Evolutionary conservation across 1,284 basidiomycete genomes (phyloP).

Genomic region (Tetrapyrgos nigripes): DNA sequence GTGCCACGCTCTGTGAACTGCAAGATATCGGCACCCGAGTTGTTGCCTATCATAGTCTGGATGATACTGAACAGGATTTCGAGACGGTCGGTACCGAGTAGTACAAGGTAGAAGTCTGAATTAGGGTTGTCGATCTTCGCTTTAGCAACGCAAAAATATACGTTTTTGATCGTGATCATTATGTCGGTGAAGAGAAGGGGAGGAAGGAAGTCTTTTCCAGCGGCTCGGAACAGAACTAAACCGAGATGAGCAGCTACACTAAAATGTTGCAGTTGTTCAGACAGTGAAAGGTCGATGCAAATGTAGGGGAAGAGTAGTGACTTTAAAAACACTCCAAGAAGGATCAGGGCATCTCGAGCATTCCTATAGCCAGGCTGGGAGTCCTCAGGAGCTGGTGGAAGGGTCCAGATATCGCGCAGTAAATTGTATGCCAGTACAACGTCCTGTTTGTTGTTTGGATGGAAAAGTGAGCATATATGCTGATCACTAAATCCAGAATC

Average conservation of each 20-base stretch:
- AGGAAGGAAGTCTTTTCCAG: constrained; percentile 32
- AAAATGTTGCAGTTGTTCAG: constrained; percentile 41
- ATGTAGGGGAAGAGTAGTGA: too few relatives aligned
- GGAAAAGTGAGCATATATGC: constrained; percentile 29
- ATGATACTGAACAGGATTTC: constrained; percentile 46
- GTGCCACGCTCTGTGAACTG: constrained; percentile 34
- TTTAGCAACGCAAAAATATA: constrained; percentile 44
- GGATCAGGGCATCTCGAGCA: constrained; percentile 26
- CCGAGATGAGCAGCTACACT: constrained; percentile 39
- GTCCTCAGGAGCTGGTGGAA: constrained; percentile 21
- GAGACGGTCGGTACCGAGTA: constrained; percentile 44
- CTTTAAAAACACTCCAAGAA: constrained; percentile 28
- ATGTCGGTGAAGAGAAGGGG: constrained; percentile 39
- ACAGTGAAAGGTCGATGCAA: constrained; percentile 36
- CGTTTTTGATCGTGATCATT: constrained; percentile 48
- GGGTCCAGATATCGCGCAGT: constrained; percentile 31
- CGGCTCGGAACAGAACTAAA: constrained; percentile 28
- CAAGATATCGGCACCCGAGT: constrained; percentile 37
- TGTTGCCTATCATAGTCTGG: constrained; percentile 40
- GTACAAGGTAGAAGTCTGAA: constrained; percentile 38
- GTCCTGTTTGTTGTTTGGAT: constrained; percentile 41
- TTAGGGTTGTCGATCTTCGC: constrained; percentile 38
- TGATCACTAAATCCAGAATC: constrained; percentile 8
- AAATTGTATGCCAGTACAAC: constrained; percentile 33
- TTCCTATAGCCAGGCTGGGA: constrained; percentile 21